Evolutionary conservation across 1,139 yeast genomes (phyloP), one percentile per base, ranked within the genome.

Genomic region (Yamadazyma aaseri): DNA sequence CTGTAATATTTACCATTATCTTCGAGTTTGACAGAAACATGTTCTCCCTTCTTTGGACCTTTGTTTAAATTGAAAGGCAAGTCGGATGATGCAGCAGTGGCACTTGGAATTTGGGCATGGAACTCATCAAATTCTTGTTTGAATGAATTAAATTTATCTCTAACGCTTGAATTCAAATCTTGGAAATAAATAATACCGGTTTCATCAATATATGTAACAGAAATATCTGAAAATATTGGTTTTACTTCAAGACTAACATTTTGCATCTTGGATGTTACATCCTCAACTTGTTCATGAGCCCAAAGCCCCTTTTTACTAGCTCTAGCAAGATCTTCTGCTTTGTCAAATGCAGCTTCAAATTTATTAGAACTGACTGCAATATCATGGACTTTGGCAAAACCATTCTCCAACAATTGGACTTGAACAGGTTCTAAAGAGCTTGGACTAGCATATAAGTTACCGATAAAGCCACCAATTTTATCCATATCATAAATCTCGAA

Each of bases 391-490:
- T 74, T 69, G 12, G 78, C 85, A 36, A 74, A 69, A 2, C 96
- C 96, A 40, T 74, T 74, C 32, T 71, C 71, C 42, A 84, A 66
- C 37, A 87, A 65, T n/a, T 65, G 58, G 5, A 72, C 63, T 48
- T 85, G 89, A 36, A 83, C 69, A 10, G 95, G 89, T 17, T 47
- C 41, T 21, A 62, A 54, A 16, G 70, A 62, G 31, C 71, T 70
- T 6, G 76, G 71, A 16, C 74, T 74, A 10, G 77, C 53, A 51
- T 65, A 83, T 34, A 86, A 51, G 48, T 81, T 77, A 33, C 95
- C 95, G 53, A 86, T 77, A 49, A 86, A 87, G 0, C 85, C 86
- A 39, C 96, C 96, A 40, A 82, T 70, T 52, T 81, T 84, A 55
- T 87, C 96, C 36, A 76, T 73, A 40, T 76, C 82, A 44, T 77